Base-by-base conservation (phyloP, 78 protist genomes). In the Dictyostelium firmibasis region DNA sequence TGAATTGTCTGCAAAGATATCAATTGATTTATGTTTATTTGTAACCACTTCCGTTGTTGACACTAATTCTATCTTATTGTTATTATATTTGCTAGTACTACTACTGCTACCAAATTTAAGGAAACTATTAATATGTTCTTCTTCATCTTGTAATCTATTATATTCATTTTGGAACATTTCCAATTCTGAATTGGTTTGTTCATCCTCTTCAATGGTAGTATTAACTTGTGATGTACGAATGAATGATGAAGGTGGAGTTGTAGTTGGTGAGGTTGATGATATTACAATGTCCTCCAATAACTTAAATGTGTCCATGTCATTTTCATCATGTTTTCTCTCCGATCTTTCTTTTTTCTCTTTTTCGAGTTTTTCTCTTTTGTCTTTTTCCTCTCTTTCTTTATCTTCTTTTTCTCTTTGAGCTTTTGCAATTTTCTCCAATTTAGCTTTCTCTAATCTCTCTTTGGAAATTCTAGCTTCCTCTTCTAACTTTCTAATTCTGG, bases 71-170 rank as follows among this genome's bases (percentile, higher is more conserved):
- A 11, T 20, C 16, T 50, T 57, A 57, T 57, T 57, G 20, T 57
- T 57, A 20, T 20, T 50, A 14, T 44, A 10, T 11, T 50, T 50
- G 14, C 14, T 50, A 14, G 1, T 50, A 50, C 14, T 50, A 31
- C 14, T 16, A 20, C n/a, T 74, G 20, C n/a, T 35, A 7, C 25
- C n/a, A 11, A 74, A 20, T 35, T 35, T 76, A 38, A 47, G 36
- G 35, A 79, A 44, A 29, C 69, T 79, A n/a, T 47, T 29, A 41
- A 25, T 14, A 35, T 47, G 70, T 47, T 25, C 43, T 50, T 44
- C 44, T 79, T 79, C 70, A 14, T 79, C 18, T 79, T 79, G 85
- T 20, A 79, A 25, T 79, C 33, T 41, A 11, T 79, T 47, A n/a
- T 25, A 44, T 23, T n/a, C 29, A 20, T 31, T 41, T 47, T 29